phyloP scores from a whole-genome alignment of 78 protist genomes.

The Dictyostelium discoideum region DNA sequence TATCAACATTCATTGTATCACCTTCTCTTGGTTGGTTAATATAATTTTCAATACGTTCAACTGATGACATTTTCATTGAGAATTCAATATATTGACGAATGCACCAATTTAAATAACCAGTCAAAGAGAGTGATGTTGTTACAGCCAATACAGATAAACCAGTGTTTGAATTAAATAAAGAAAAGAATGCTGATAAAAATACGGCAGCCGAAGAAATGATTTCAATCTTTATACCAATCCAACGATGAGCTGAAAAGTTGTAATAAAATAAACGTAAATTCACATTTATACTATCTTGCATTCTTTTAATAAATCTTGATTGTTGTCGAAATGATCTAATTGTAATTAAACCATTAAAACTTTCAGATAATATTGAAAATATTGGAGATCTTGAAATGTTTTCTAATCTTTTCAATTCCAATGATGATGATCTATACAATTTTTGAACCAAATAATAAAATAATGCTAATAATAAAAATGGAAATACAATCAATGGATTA shows the following conservation, averaged over 20 bases:
- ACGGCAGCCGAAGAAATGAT: constrained; percentile 53
- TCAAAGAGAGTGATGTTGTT: constrained; percentile 62
- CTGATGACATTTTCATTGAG: constrained; percentile 85
- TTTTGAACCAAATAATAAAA: constrained; percentile 81
- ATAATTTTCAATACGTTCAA: constrained; percentile 58
- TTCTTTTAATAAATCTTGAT: constrained; percentile 12
- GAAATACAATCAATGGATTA: constrained; percentile 11
- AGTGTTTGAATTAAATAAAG: constrained; percentile 13
- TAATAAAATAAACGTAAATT: constrained; percentile 38
- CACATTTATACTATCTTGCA: constrained; percentile 15
- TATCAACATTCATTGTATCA: neutral
- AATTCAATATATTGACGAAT: constrained; percentile 42
- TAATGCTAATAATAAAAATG: neutral
- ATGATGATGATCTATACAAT: constrained; percentile 66
- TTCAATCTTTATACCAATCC: constrained; percentile 89
- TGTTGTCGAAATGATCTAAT: constrained; percentile 88
- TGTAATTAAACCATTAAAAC: constrained; percentile 91
- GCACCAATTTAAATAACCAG: constrained; percentile 35
- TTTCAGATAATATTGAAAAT: constrained; percentile 82
- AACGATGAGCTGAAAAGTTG: constrained; percentile 57
- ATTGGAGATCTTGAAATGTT: constrained; percentile 89
- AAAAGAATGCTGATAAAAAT: constrained; percentile 60
- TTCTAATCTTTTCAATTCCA: constrained; percentile 92
- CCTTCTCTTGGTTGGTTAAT: constrained; percentile 44
- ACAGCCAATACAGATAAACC: constrained; percentile 83